Conservation (phyloP, 164 flowering plant genomes). For the Vitis vinifera region ASM3070453v1 NC_081822.1:7263501-7264000, state of each 20-base stretch:
- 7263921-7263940: background rate
- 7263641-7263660: conserved; percentile 59
- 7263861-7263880: background rate
- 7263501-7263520: conserved; percentile 22
- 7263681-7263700: background rate
- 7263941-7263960: too few species aligned
- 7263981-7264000: too few species aligned
- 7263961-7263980: too few species aligned
- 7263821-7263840: background rate
- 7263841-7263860: too few species aligned
- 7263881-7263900: too few species aligned
- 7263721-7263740: background rate
- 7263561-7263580: conserved; percentile 24
- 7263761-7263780: conserved; percentile 49
- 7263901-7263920: background rate
- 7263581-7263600: conserved; percentile 81
- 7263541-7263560: conserved; percentile 9
- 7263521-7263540: conserved; percentile 11
- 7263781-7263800: conserved; percentile 63
- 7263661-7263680: conserved; percentile 49
- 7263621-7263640: conserved; percentile 73
- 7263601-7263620: conserved; percentile 89
- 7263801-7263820: conserved; percentile 64
- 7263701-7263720: background rate
- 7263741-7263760: conserved; percentile 3